Conservation (phyloP, 345 rosid genomes). For the Draba incana region DNA sequence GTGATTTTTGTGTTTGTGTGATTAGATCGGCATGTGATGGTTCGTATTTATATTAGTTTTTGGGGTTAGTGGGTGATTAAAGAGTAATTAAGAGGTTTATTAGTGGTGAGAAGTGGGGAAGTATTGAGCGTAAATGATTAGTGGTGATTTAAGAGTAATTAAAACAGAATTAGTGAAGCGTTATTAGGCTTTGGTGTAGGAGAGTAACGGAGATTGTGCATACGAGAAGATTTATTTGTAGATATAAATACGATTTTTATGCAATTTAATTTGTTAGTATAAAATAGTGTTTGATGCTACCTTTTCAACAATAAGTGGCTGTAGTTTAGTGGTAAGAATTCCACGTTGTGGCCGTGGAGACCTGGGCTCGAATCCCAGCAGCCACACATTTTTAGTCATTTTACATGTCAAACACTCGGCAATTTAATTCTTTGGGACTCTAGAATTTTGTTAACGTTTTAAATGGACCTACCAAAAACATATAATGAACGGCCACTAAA, state of each 20-base stretch:
- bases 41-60: constrained; percentile 17
- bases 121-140: constrained; percentile 20
- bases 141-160: constrained; percentile 19
- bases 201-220: constrained; percentile 1
- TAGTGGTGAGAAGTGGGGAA: constrained; percentile 20
- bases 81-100: constrained; percentile 9
- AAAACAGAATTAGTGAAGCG: constrained; percentile 23
- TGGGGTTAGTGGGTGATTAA: not conserved
- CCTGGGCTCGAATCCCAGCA: constrained; percentile 93
- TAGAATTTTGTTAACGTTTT: not conserved
- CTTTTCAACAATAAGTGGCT: constrained; percentile 43
- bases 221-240: not conserved
- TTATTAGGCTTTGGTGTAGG: not conserved
- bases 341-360: constrained; percentile 92
- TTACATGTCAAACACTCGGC: not conserved
- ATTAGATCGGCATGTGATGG: not conserved
- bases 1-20: constrained; percentile 3
- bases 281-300: too few relatives aligned
- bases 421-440: not conserved
- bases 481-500: constrained; percentile 1
- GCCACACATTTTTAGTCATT: constrained; percentile 48
- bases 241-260: too few relatives aligned
- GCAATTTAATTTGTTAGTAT: too few relatives aligned
- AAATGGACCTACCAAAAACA: not conserved
- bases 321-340: constrained; percentile 84